Base-by-base conservation (phyloP, 2,329 filamentous ascomycete species). In the Claviceps spartinae region DNA sequence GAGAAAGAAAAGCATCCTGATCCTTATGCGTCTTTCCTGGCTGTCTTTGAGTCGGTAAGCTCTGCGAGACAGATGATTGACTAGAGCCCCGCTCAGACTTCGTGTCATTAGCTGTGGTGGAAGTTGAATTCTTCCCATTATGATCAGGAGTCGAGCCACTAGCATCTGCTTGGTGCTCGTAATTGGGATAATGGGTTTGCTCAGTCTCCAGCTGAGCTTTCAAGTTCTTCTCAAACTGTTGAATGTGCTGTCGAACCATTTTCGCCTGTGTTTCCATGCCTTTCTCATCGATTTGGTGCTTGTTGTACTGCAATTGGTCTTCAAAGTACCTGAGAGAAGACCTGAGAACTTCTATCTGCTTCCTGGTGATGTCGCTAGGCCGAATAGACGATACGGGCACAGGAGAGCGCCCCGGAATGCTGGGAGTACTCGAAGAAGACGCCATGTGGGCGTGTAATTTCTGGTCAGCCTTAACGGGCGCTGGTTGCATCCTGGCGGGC, bases 271-370 rank as follows among this genome's bases (percentile, higher is more conserved):
- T 59, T 54, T 74, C 69, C 61, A 79, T 73, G 37, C 69, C 64
- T 55, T 69, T 71, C 57, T 78, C 77, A 53, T 83, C 79, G 55
- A 82, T 79, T 57, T 82, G 79, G 55, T 82, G 77, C 56, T 72
- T 75, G 60, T 83, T 82, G 67, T 77, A 81, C 50, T 74, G 72
- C 45, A 83, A 63, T 57, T 83, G 79, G 54, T 78, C 74, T 55
- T 81, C 74, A 42, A 76, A 69, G 53, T 75, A 74, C 58, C 74
- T 77, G 54, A 83, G 68, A n/a, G 72, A 72, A n/a, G 61, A 59
- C 42, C 71, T 72, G 51, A 83, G 70, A 43, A 67, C 65, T 22
- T 74, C 70, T 48, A 82, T 72, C 57, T 82, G 78, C 57, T 75
- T 77, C 60, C 69, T 77, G 7, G 77, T 81, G 57, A 82, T 79